Percentiles rank a stretch among this genome's conserved stretches.
Evolutionary conservation across 352 stramenopile genomes (phyloP).

Genomic region (Phytopythium litorale): DNA sequence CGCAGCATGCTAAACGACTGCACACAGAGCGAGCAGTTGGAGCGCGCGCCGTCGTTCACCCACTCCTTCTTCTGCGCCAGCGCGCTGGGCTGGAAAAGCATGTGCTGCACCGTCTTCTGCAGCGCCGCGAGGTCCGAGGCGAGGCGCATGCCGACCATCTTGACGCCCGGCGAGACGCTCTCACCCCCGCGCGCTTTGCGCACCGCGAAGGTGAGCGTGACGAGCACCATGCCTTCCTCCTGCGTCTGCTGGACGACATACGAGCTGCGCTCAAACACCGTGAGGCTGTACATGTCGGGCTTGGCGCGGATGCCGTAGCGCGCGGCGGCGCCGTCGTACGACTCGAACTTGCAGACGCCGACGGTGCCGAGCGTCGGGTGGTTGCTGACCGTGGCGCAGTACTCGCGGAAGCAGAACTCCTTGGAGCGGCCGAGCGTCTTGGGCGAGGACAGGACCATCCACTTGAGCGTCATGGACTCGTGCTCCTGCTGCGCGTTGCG

Average conservation of each 20-base stretch:
- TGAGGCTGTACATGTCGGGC: conserved; percentile 73
- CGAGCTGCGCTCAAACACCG: conserved; percentile 70
- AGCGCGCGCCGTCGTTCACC: conserved; percentile 73
- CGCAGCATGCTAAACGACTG: conserved; percentile 81
- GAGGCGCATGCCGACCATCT: conserved; percentile 56
- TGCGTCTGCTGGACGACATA: conserved; percentile 69
- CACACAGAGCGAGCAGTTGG: conserved; percentile 78
- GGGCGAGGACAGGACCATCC: conserved; percentile 69
- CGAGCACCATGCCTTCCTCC: conserved; percentile 57
- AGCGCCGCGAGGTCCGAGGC: conserved; percentile 54
- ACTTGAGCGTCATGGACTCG: conserved; percentile 83
- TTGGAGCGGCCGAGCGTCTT: conserved; percentile 79
- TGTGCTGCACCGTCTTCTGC: conserved; percentile 63
- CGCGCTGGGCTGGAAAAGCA: conserved; percentile 56
- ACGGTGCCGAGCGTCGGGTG: conserved; percentile 59
- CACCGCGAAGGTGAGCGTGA: conserved; percentile 77
- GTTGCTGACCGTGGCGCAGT: conserved; percentile 55
- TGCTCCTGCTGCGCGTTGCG: conserved; percentile 15
- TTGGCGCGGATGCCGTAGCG: conserved; percentile 70
- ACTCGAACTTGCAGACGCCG: conserved; percentile 75
- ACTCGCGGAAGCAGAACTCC: conserved; percentile 81
- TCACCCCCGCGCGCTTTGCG: conserved; percentile 67
- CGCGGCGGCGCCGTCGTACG: conserved; percentile 74
- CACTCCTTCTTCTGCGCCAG: conserved; percentile 70
- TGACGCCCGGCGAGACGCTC: conserved; percentile 67